A percentile compares a stretch with the other conserved stretches of the same genome.
Conservation (phyloP, 163 green algal species). For the Chloromonas sp. region DNA sequence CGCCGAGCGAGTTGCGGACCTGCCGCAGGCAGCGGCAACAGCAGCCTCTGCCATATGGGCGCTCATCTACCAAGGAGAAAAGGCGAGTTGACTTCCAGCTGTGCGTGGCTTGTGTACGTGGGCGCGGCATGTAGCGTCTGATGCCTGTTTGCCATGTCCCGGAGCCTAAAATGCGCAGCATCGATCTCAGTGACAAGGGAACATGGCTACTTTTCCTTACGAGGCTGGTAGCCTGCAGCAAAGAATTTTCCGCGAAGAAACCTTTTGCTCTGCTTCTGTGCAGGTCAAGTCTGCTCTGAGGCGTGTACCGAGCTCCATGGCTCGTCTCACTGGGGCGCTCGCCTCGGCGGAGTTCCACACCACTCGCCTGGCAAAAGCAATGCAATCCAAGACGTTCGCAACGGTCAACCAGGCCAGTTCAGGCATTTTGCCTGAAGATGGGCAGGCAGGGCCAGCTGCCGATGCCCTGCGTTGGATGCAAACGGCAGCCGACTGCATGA, state of each 20-base stretch:
- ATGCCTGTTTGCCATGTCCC: no score
- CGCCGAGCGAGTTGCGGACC: neutral
- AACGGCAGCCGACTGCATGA: neutral
- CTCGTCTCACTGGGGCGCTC: neutral
- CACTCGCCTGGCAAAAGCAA: neutral
- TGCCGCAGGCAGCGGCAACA: neutral
- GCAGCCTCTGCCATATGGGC: neutral
- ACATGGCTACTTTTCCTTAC: no score
- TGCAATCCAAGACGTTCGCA: no score
- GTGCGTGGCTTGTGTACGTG: no score
- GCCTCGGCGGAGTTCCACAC: neutral
- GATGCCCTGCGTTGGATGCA: neutral
- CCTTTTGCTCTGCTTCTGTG: no score
- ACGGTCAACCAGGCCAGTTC: no score
- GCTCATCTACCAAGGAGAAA: neutral
- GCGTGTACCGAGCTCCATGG: neutral
- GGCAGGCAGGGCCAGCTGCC: neutral
- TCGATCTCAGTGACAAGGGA: no score
- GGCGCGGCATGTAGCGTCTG: no score
- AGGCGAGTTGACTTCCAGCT: neutral
- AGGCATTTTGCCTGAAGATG: no score
- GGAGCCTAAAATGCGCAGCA: neutral
- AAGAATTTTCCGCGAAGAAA: no score
- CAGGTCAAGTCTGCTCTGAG: neutral
- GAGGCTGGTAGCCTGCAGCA: no score